Base-by-base conservation (phyloP, 2,329 filamentous ascomycete species). In the Alternaria triticina region DNA sequence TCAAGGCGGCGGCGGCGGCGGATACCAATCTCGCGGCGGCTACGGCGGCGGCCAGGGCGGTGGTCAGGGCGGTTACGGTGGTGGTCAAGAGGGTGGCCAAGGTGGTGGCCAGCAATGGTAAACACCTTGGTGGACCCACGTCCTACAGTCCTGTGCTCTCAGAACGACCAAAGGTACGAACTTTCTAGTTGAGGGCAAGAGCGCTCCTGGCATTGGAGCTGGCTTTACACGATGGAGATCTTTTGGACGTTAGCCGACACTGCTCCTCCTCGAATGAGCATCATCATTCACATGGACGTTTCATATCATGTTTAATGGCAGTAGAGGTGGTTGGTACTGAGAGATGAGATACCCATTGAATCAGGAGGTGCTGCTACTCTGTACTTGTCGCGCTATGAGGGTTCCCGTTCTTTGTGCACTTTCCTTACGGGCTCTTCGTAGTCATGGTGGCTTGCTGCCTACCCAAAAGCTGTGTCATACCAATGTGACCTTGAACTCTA, bases 261-360 rank as follows among this genome's bases (percentile, higher is more conserved):
- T 57, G 61, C 68, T 65, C 65, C 59, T 62, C 62, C 57, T 75
- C 68, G 68, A 69, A 70, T 68, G 66, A 71, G 71, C 70, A 69
- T 69, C 66, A 70, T 70, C 64, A 68, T 66, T 59, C 64, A 59
- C 59, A 69, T 66, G 63, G 68, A 70, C 66, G 73, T 72, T 68
- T 61, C 45, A 23, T 56, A 51, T 61, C 67, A 62, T 70, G 66
- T 71, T 68, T 68, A 62, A 58, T 73, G 68, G 67, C 70, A 75
- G 68, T 69, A 70, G 63, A 70, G 71, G 70, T 75, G 73, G 72
- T 70, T 74, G 73, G 72, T 72, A 73, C 76, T 74, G 72, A 76
- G 75, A 77, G 76, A 75, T 73, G 76, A 77, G 74, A 79, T 79
- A 79, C 77, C 77, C 77, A 77, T 76, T 70, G 70, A 73, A 74